Base-by-base conservation (phyloP, 768 basidiomycete species). In the Mycena haematopus region DNA sequence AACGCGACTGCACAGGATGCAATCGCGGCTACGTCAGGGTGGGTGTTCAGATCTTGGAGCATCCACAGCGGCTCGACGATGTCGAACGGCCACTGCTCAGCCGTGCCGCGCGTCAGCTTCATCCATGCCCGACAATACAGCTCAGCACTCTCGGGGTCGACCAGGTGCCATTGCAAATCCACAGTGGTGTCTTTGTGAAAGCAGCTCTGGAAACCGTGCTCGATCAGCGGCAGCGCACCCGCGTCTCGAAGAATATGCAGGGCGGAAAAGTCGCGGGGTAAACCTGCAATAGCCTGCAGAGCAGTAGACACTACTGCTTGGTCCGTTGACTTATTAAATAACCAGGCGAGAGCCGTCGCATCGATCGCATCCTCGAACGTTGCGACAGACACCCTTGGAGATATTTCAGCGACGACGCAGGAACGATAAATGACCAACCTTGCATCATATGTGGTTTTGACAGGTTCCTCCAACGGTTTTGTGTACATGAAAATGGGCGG, bases 101-200 rank as follows among this genome's bases (percentile, higher is more conserved):
- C 63, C 4, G 74, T 76, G 21, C 75, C 76, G 35, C 77, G 75
- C 1, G 77, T 79, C 61, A 79, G 66, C 27, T 72, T 71, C 62
- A 81, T 73, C 79, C 79, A 81, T 19, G 77, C 75, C 21, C 76
- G 75, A 61, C 79, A 80, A 56, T 78, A 80, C 45, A 74, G 68
- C 64, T 71, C 75, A 19, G 79, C 78, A 6, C 58, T 70, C 13
- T 75, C 70, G 1, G 74, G 60, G 53, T 81, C 75, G 2, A 71
- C 68, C 9, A 78, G 68, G 52, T 77, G 72, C 77, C 80, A 81
- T 36, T 76, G 73, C 11, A 71, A 60, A 56, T 75, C 76, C 11
- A 76, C 66, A 11, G 77, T 76, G 13, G 68, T 73, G 62, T 80
- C 80, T 42, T 74, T 72, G 38, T 77, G 74, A 45, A 79, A 81